Percentiles rank a stretch among this genome's conserved stretches.
Conservation (phyloP, 1,284 basidiomycete species). For the Dichomitus squalens region DNA sequence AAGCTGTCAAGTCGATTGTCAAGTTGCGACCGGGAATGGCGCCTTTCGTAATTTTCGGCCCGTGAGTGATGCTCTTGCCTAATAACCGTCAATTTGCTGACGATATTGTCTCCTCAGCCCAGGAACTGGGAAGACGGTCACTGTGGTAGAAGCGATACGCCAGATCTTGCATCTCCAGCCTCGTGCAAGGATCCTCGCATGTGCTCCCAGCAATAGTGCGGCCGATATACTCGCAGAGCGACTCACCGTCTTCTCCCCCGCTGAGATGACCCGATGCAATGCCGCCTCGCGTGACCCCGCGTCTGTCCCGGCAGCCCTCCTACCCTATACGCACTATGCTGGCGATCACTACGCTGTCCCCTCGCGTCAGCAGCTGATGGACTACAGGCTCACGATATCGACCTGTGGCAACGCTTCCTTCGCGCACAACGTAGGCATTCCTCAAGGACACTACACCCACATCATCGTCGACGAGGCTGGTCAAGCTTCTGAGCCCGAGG, state of each 20-base stretch:
- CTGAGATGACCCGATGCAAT: constrained; percentile 61
- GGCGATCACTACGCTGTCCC: constrained; percentile 52
- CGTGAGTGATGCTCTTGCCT: constrained; percentile 45
- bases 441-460: constrained; percentile 58
- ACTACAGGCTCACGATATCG: constrained; percentile 57
- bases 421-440: constrained; percentile 54
- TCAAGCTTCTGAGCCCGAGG: constrained; percentile 61
- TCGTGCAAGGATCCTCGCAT: constrained; percentile 55
- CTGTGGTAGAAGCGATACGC: constrained; percentile 63
- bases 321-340: constrained; percentile 40
- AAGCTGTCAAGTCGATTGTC: constrained; percentile 56
- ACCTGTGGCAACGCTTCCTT: constrained; percentile 66
- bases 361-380: constrained; percentile 40
- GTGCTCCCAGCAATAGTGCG: constrained; percentile 66
- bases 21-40: constrained; percentile 45
- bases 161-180: constrained; percentile 52
- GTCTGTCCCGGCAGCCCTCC: constrained; percentile 46
- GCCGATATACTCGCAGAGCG: constrained; percentile 62
- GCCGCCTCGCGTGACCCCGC: constrained; percentile 56
- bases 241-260: constrained; percentile 40
- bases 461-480: constrained; percentile 73
- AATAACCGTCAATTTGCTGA: background rate
- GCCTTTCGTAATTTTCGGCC: constrained; percentile 67
- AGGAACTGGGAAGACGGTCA: constrained; percentile 72
- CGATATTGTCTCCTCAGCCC: constrained; percentile 39